phyloP scores from a whole-genome alignment of 345 rosid species.

The Geranium brycei region DNA sequence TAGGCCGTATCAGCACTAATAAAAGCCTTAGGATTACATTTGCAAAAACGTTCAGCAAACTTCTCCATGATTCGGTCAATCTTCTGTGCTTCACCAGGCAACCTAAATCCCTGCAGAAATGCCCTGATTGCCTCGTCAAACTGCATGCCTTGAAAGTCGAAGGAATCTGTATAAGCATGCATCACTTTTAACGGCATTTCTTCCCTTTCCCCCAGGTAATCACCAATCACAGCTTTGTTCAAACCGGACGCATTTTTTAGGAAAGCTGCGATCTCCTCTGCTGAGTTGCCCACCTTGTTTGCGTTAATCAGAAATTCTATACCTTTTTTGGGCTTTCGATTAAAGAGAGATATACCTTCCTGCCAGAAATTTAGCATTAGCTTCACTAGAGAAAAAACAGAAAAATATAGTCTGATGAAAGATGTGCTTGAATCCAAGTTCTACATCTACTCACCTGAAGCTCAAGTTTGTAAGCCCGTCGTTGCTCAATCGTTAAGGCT shows the following conservation, averaged over 20 bases:
- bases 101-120: conserved; percentile 80
- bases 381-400: conserved; percentile 11
- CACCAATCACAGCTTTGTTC: conserved; percentile 83
- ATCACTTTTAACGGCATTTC: conserved; percentile 85
- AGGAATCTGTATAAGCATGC: conserved; percentile 96
- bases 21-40: conserved; percentile 89
- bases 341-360: conserved; percentile 99
- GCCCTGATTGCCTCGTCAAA: conserved; percentile 93
- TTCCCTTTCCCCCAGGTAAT: conserved; percentile 98
- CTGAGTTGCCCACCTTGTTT: conserved; percentile 80
- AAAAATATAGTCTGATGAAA: conserved; percentile 8
- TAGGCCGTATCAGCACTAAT: conserved; percentile 96
- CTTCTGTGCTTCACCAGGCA: conserved; percentile 99
- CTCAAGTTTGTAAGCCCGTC: conserved; percentile 98
- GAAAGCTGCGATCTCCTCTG: conserved; percentile 90
- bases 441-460: conserved; percentile 52
- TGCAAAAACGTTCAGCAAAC: conserved; percentile 92
- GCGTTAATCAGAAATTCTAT: conserved; percentile 90
- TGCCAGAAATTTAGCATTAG: conserved; percentile 52
- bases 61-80: conserved; percentile 99
- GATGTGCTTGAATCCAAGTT: conserved; percentile 4
- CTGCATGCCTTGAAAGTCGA: conserved; percentile 76
- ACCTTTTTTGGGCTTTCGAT: conserved; percentile 90
- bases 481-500: conserved; percentile 82
- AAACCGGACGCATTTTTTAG: conserved; percentile 81